Base-by-base conservation (phyloP, 345 rosid genomes). In the Hypericum perforatum region DNA sequence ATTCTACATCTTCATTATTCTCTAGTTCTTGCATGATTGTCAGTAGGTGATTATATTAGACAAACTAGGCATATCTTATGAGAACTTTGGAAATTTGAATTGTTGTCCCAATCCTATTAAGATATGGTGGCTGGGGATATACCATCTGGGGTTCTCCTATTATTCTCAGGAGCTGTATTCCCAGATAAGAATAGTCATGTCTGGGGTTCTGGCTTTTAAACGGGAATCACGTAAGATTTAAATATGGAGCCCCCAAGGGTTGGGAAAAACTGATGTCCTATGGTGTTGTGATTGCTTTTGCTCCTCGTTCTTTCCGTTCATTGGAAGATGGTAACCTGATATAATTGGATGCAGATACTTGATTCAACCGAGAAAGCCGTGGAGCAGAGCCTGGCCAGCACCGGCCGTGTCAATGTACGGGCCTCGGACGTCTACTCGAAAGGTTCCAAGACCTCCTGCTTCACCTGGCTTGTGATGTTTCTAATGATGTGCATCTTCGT, bases 331-430 rank as follows among this genome's bases (percentile, higher is more conserved):
- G 32, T 22, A 22, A 22, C 32, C 32, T 22, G 32, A 4, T 22
- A 22, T 22, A 22, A 56, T 62, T 40, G 58, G 42, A 11, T 69
- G 71, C 78, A 85, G 97, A 61, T 87, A 59, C 96, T 86, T 7
- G 89, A 91, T 68, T 91, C 89, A 11, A 86, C 95, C 0, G 91
- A 86, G 78, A 70, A 63, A 14, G 98, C 94, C 16, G 65, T 91
- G 32, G 98, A 87, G 76, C 89, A 84, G 22, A 91, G 96, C 78
- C 74, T 91, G 63, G 95, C 95, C 3, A 73, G 85, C 70, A 86
- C 98, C 0, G 84, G 82, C 16, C 95, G 72, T 52, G 89, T 78
- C 53, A 84, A 79, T 54, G 74, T 71, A 6, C 79, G 92, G 15
- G 87, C 96, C 7, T 52, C 66, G 42, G 66, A 73, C 65, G 74